Percentiles rank a stretch among this genome's conserved stretches.
These are phyloP conservation scores for Camellia lanceoleosa DNA, from an alignment of 148 eudicot genomes.

Conservation along the genomic window DNA sequence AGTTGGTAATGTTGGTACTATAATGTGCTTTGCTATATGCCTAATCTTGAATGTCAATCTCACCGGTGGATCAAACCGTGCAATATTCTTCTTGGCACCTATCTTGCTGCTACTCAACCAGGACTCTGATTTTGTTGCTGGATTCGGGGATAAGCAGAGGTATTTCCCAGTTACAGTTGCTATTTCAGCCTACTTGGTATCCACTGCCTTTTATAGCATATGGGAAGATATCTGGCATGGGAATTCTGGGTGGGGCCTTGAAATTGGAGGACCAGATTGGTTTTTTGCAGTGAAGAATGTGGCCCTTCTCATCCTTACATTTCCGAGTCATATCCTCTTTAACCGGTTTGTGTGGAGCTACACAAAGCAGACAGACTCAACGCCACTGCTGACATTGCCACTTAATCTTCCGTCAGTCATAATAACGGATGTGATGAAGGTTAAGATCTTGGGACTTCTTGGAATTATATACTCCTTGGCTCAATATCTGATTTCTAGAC, in stretches of 20 bases:
- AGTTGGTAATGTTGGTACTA: slow-evolving; percentile 94
- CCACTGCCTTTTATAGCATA: slow-evolving; percentile 65
- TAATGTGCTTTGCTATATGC: slow-evolving; percentile 93
- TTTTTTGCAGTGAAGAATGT: slow-evolving; percentile 87
- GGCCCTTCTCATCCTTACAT: slow-evolving; percentile 82
- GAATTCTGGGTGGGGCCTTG: slow-evolving; percentile 84
- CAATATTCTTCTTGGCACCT: slow-evolving; percentile 95
- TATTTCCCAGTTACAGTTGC: slow-evolving; percentile 85
- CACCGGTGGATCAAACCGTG: slow-evolving; percentile 93
- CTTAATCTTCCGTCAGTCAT: slow-evolving; percentile 79
- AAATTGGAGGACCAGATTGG: slow-evolving; percentile 91
- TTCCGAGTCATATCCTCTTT: slow-evolving; percentile 90
- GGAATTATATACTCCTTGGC: slow-evolving; percentile 89
- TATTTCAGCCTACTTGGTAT: slow-evolving; percentile 67
- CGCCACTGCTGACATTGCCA: slow-evolving; percentile 73
- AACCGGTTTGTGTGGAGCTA: slow-evolving; percentile 95
- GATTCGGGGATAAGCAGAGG: slow-evolving; percentile 96
- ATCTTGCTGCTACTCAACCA: slow-evolving; percentile 86
- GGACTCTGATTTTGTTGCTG: slow-evolving; percentile 96
- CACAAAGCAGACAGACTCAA: slow-evolving; percentile 67
- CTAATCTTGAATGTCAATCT: slow-evolving; percentile 76
- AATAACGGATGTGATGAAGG: slow-evolving; percentile 81
- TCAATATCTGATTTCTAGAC: slow-evolving; percentile 91
- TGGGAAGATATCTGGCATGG: slow-evolving; percentile 98
- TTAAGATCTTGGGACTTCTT: slow-evolving; percentile 82